Percentiles rank a stretch among this genome's conserved stretches.
Evolutionary conservation across 495 filamentous ascomycete species (phyloP).

Genomic region (Thermothielavioides terrestris): DNA sequence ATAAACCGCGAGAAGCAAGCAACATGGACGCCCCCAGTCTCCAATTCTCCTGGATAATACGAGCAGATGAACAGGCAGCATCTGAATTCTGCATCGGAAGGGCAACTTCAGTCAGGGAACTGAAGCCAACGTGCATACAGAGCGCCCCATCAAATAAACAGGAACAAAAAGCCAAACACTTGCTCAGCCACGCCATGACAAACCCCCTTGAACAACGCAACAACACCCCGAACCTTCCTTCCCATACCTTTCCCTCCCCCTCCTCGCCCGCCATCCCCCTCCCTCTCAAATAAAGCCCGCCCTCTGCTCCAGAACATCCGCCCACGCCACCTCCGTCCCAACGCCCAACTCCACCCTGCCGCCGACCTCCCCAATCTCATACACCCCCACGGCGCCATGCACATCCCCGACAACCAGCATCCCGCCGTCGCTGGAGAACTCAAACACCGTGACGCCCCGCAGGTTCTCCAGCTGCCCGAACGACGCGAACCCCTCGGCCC

Average conservation of each 20-base stretch:
- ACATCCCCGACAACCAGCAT: slow-evolving; percentile 21
- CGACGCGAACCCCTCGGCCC: slow-evolving; percentile 5
- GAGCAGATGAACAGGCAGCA: too few species aligned
- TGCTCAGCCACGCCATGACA: too few species aligned
- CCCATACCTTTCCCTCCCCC: not conserved
- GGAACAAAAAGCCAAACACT: too few species aligned
- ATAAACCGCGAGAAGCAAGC: too few species aligned
- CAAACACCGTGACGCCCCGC: slow-evolving; percentile 21
- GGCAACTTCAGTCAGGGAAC: too few species aligned
- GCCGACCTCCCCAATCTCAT: slow-evolving; percentile 13
- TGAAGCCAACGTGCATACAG: too few species aligned
- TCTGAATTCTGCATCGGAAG: too few species aligned
- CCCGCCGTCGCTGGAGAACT: slow-evolving; percentile 20
- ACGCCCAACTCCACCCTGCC: slow-evolving; percentile 12
- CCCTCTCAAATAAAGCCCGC: too few species aligned
- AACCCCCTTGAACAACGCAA: not conserved
- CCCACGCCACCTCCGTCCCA: slow-evolving; percentile 5
- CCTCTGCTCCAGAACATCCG: not conserved
- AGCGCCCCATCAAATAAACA: too few species aligned
- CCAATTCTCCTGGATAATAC: too few species aligned
- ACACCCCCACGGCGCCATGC: slow-evolving; percentile 18
- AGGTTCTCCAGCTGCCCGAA: slow-evolving; percentile 21
- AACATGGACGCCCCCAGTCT: too few species aligned
- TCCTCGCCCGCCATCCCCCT: not conserved
- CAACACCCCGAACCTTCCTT: not conserved